Conservation (phyloP, 208 protist genomes). For the Crithidia fasciculata region DNA sequence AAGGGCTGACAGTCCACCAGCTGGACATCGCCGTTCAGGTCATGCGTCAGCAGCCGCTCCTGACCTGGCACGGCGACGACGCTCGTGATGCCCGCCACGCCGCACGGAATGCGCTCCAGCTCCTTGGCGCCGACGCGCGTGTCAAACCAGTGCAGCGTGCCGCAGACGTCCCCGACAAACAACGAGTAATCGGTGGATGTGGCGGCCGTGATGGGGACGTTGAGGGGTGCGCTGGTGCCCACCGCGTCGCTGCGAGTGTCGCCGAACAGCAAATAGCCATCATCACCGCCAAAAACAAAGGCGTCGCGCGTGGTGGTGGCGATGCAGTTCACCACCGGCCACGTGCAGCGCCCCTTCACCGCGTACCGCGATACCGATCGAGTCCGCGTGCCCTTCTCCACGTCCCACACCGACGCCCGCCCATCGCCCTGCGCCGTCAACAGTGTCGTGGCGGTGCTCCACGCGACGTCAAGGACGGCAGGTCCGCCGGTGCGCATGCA, state of each 20-base stretch:
- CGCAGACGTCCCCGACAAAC: constrained; percentile 75
- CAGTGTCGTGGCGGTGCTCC: constrained; percentile 44
- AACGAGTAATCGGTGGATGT: constrained; percentile 46
- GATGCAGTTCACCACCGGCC: constrained; percentile 84
- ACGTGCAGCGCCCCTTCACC: constrained; percentile 47
- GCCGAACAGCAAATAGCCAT: constrained; percentile 68
- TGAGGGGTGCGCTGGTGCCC: constrained; percentile 35
- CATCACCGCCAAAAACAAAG: constrained; percentile 74
- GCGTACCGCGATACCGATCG: constrained; percentile 40
- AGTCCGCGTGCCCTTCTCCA: constrained; percentile 50
- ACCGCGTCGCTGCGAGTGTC: constrained; percentile 32
- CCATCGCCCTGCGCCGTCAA: constrained; percentile 76
- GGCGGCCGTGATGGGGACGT: constrained; percentile 62
- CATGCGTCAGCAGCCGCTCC: constrained; percentile 49
- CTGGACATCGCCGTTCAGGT: constrained; percentile 49
- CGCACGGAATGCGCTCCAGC: constrained; percentile 44
- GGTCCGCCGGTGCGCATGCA: constrained; percentile 62
- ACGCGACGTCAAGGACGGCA: constrained; percentile 57
- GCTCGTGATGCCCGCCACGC: constrained; percentile 40
- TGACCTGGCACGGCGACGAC: constrained; percentile 20
- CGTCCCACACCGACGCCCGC: constrained; percentile 63
- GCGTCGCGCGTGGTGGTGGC: constrained; percentile 11
- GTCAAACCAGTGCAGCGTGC: constrained; percentile 73
- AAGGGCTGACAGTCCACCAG: constrained; percentile 78
- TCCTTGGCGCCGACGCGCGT: constrained; percentile 38